Base-by-base conservation (phyloP, 164 flowering plant species). In the Vitis labrusca region DNA sequence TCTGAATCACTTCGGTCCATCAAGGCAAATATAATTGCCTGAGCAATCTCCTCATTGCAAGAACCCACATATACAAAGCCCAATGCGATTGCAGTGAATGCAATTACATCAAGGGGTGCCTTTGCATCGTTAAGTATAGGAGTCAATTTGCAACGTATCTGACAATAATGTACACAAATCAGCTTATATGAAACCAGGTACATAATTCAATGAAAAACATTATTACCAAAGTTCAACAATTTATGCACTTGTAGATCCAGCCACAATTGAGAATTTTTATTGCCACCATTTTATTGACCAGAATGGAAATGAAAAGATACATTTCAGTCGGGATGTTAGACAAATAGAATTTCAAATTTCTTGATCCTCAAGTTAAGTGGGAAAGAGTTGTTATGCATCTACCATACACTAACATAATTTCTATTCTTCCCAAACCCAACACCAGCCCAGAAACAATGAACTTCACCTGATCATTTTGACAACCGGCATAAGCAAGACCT, bases 1-100 rank as follows among this genome's bases (percentile, higher is more conserved):
- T 92, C 99, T 70, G 91, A 64, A 65, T 96, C 98, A 82, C 88
- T 88, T 55, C 96, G 79, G 50, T 94, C 97, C 98, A 91, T 96
- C 64, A 96, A 76, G 14, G 97, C 87, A 85, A 86, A 88, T 69
- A 96, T 91, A 23, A 96, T 96, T 19, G 95, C 88, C 76, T 96
- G 97, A 16, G 98, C 97, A 79, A 94, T 85, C 48, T 96, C 99
- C 71, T 90, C 98, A 75, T 93, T 89, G 83, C 97, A 96, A 27
- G 99, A 96, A 68, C 98, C 97, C 58, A 93, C 96, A 77, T 77
- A 91, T 50, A 96, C 77, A 85, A 96, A 70, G n/a, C 98, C 98
- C 83, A 96, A 77, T 5, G 99, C 81, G 64, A 96, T 83, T 65
- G 99, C 90, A 58, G 97, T 85, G 67, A 96, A 96, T 30, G 96